A percentile compares a stretch with the other conserved stretches of the same genome.
These are phyloP conservation scores for Inonotus hispidus DNA, from an alignment of 1,284 basidiomycete genomes.

Conservation along the genomic window DNA sequence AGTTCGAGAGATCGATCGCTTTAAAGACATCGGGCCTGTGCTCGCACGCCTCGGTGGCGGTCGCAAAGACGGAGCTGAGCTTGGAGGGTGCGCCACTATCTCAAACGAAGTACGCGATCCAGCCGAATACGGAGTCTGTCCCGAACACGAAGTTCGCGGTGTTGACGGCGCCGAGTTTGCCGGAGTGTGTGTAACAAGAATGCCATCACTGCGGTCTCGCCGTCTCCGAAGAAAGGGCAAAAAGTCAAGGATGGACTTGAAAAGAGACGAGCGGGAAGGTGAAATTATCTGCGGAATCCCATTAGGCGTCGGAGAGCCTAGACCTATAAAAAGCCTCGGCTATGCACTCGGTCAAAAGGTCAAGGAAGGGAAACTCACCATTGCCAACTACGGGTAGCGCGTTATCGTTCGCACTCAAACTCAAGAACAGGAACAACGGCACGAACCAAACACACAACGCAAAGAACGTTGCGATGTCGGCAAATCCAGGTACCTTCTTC, in stretches of 20 bases:
- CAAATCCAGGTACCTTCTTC: constrained; percentile 56
- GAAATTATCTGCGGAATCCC: constrained; percentile 24
- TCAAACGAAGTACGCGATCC: constrained; percentile 7
- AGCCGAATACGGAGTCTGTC: not conserved
- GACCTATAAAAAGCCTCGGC: constrained; percentile 28
- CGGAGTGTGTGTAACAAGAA: constrained; percentile 54
- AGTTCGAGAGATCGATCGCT: not conserved
- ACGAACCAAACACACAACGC: constrained; percentile 90
- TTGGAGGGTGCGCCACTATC: not conserved
- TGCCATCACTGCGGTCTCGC: constrained; percentile 44
- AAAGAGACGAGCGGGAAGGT: constrained; percentile 47
- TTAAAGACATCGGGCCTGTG: not conserved
- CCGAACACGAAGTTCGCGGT: constrained; percentile 8
- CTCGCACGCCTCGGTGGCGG: constrained; percentile 14
- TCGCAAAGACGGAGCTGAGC: not conserved
- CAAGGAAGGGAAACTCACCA: constrained; percentile 18
- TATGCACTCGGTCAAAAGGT: not conserved
- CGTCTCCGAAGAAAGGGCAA: constrained; percentile 33
- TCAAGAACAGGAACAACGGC: constrained; percentile 88
- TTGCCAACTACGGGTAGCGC: constrained; percentile 61
- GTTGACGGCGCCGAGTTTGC: constrained; percentile 16
- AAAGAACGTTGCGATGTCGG: constrained; percentile 91
- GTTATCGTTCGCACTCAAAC: constrained; percentile 92
- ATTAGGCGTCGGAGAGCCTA: constrained; percentile 22
- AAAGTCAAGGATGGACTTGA: constrained; percentile 56